phyloP scores from a whole-genome alignment of 2,329 filamentous ascomycete species.

The Exophiala oligosperma region DNA sequence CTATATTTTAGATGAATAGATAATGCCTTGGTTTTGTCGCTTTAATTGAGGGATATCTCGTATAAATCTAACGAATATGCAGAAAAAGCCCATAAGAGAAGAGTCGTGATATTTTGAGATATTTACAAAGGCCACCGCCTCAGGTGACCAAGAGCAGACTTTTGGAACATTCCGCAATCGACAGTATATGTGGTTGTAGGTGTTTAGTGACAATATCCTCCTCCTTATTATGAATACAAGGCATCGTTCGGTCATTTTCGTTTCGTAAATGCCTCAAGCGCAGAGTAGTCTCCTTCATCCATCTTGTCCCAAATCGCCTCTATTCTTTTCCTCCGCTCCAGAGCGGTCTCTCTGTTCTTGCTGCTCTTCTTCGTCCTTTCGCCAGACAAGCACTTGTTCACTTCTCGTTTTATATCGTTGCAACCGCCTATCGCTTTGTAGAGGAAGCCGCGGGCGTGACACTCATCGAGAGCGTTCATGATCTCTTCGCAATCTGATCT shows the following conservation, averaged over 20 bases:
- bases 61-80: not conserved
- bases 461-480: constrained; percentile 92
- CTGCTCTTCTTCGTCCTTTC: constrained; percentile 78
- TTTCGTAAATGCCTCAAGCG: constrained; percentile 57
- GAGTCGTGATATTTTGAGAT: too few species aligned
- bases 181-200: too few species aligned
- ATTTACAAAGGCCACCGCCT: too few species aligned
- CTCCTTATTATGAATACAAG: not conserved
- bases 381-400: constrained; percentile 79
- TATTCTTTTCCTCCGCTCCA: constrained; percentile 70
- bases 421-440: constrained; percentile 90
- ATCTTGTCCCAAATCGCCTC: constrained; percentile 78
- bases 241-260: constrained; percentile 32
- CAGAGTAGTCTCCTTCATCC: constrained; percentile 48
- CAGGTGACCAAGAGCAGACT: too few species aligned
- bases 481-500: constrained; percentile 83
- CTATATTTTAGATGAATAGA: too few species aligned
- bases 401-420: constrained; percentile 78
- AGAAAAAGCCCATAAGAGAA: not conserved
- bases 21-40: too few species aligned
- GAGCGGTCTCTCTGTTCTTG: constrained; percentile 70
- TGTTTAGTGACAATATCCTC: too few species aligned
- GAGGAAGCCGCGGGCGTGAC: constrained; percentile 87
- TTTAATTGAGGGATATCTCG: too few species aligned
- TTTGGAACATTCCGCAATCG: too few species aligned